Evolutionary conservation across 306 rosid genomes (phyloP), one percentile per base, ranked within the genome.

Genomic region (Corylus avellana): DNA sequence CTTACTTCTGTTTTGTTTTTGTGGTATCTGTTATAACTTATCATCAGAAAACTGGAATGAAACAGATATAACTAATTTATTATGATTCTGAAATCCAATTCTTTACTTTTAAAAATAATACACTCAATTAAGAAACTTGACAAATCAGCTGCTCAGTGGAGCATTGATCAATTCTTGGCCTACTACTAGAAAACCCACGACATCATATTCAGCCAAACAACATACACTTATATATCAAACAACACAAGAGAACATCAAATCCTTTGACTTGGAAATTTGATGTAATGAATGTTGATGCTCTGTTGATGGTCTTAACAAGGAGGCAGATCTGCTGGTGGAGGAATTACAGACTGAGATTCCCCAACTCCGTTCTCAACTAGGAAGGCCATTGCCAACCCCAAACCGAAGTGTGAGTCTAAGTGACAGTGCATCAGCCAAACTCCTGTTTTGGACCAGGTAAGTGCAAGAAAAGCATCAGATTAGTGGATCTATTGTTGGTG

Each of bases 391-490:
- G 90, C 90, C 80, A 92, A 83, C 77, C 98, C 99, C 92, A 88
- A 84, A 77, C 44, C 66, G 4, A 93, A 73, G 79, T 95, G 99
- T 18, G 96, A 78, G 80, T 95, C 99, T 51, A 95, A 62, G 84
- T 92, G 99, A 84, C 99, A 92, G 75, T 95, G 98, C 89, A 95
- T 73, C 86, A 95, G 74, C 99, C 99, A 95, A 81, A 91, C 78
- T 25, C 97, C 98, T 92, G 91, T 62, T 82, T 81, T 73, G 12
- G 57, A 78, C 25, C 57, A 53, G 46, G 49, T 13, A 35, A 77
- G n/a, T 13, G 1, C 66, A 68, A 8, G 51, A 39, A 79, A 18
- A 29, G 22, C 49, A 57, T 14, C 59, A 59, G 69, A 59, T 68
- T 53, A 61, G 80, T 85, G 75, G 66, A 72, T 77, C 44, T 46